Evolutionary conservation across 257 asterid genomes (phyloP), one percentile per base, ranked within the genome.

Genomic region (Phtheirospermum japonicum): DNA sequence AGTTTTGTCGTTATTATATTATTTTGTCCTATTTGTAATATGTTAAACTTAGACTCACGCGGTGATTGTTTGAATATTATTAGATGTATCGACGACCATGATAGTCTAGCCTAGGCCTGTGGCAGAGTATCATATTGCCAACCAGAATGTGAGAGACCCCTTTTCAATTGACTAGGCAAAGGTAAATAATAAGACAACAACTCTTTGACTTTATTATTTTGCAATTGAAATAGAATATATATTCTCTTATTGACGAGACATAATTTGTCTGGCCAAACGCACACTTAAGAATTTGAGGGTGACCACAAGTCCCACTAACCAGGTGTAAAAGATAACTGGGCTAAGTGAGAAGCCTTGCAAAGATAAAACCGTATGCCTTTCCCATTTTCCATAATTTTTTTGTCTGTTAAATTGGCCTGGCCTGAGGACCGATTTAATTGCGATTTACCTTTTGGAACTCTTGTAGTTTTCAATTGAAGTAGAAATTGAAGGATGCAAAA

Each of bases 81-180:
- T 82, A 89, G 96, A 89, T 72, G 96, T 89, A 23, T 83, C 96
- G 5, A 89, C 96, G 6, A 89, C 96, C 17, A 89, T 89, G 96
- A 86, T 86, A 39, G 80, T 89, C 70, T 85, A 77, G 73, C 96
- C 96, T 49, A 95, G 96, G 32, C 85, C 88, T 8, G 84, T 89
- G 46, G 85, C 66, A 0, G 95, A 85, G 71, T 89, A 86, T 71
- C 68, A 87, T 64, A 75, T 81, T 54, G 86, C 89, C 4, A 90
- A 85, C 73, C 98, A 90, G 72, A 82, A 75, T 71, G 96, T 69
- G 46, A 83, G 75, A 62, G 96, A 90, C 50, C 98, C 95, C 30
- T 85, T 67, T 70, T 68, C 82, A 8, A 48, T 90, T 48, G 98
- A 87, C 73, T 89, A 94, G 95, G 81, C 81, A 10, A 89, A 89